phyloP scores from a whole-genome alignment of 805 yeast genomes.

The Candida ortonii region DNA sequence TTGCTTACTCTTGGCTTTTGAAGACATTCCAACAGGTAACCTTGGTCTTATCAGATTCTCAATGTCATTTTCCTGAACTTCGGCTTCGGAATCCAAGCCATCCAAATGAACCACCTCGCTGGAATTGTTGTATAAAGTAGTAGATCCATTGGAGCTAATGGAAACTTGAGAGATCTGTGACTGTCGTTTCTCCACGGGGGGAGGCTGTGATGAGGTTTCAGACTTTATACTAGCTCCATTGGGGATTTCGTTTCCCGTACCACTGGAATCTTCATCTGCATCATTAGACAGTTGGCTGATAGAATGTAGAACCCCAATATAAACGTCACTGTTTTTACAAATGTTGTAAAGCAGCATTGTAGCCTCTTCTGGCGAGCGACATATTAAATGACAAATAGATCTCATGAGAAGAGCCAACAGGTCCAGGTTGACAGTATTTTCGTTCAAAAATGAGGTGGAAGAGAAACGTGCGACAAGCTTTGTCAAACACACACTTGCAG shows the following conservation, averaged over 20 bases:
- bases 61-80: slow-evolving; percentile 18
- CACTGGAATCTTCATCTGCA: slow-evolving; percentile 7
- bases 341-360: slow-evolving; percentile 53
- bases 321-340: slow-evolving; percentile 39
- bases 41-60: slow-evolving; percentile 40
- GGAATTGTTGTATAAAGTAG: neutral
- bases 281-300: slow-evolving; percentile 32
- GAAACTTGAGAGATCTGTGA: slow-evolving; percentile 12
- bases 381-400: slow-evolving; percentile 49
- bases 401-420: slow-evolving; percentile 57
- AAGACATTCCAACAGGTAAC: slow-evolving; percentile 61
- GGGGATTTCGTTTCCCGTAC: neutral
- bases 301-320: slow-evolving; percentile 35
- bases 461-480: slow-evolving; percentile 43
- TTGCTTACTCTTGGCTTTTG: slow-evolving; percentile 50
- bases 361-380: slow-evolving; percentile 51
- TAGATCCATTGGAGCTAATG: slow-evolving; percentile 2
- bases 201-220: slow-evolving; percentile 2
- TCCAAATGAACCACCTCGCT: neutral
- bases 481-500: slow-evolving; percentile 44
- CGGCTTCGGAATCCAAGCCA: slow-evolving; percentile 12
- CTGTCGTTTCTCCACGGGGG: neutral
- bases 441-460: slow-evolving; percentile 34
- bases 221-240: neutral
- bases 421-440: slow-evolving; percentile 48